These are phyloP conservation scores for Entomortierella parvispora DNA, from an alignment of 192 early-diverging fungal species.

Conservation along the genomic window DNA sequence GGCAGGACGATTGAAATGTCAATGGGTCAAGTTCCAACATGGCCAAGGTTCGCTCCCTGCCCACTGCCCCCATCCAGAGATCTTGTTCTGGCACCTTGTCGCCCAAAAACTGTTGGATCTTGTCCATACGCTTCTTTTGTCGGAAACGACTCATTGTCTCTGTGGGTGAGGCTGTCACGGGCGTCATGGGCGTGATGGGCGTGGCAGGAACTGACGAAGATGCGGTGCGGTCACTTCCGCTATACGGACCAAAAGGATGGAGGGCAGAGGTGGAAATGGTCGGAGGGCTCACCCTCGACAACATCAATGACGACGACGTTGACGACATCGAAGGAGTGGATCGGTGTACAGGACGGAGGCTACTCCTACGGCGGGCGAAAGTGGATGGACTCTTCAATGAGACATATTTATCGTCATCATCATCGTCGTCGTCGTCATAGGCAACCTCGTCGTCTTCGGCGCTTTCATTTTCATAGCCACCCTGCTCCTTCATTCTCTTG, in stretches of 20 bases:
- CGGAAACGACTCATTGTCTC: conserved; percentile 7
- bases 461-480: conserved; percentile 1
- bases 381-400: background rate
- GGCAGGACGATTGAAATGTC: background rate
- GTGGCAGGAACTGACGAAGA: background rate
- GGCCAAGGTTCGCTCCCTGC: conserved; percentile 23
- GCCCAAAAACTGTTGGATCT: conserved; percentile 56
- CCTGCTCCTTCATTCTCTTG: conserved; percentile 2
- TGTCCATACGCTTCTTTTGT: conserved; percentile 54
- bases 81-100: conserved; percentile 52
- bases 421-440: background rate
- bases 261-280: too few species aligned
- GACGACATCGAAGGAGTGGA: too few species aligned
- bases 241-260: background rate
- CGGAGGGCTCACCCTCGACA: too few species aligned
- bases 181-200: background rate
- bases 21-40: conserved; percentile 38
- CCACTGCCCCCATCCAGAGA: conserved; percentile 41
- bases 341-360: background rate
- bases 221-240: background rate
- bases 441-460: background rate
- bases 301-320: too few species aligned
- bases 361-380: background rate
- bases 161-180: background rate
- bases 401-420: background rate